Conservation (phyloP, 805 yeast genomes). For the Groenewaldozyma tartarivorans region DNA sequence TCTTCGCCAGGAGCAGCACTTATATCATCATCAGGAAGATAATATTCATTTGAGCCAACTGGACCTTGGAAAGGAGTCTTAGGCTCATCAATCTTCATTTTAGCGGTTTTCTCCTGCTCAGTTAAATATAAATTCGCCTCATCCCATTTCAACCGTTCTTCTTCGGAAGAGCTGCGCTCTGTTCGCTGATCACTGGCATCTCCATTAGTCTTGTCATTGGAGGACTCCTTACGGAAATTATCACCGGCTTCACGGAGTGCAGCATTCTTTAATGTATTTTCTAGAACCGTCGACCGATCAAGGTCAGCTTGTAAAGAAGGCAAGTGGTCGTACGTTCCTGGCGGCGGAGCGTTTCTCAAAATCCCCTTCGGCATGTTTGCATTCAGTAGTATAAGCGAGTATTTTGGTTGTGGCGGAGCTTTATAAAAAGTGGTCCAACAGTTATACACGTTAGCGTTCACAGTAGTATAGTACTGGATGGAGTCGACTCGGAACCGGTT, state of each 20-base stretch:
- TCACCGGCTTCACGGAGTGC: constrained; percentile 21
- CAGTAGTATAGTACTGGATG: no score
- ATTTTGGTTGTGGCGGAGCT: no score
- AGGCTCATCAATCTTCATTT: constrained; percentile 86
- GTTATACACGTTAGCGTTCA: no score
- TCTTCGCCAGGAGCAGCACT: constrained; percentile 36
- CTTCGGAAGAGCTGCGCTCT: not conserved
- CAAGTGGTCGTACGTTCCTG: constrained; percentile 8
- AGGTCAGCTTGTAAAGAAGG: constrained; percentile 7
- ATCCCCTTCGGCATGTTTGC: constrained; percentile 11
- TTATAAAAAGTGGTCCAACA: not conserved
- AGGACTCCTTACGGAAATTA: constrained; percentile 7
- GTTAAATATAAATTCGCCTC: constrained; percentile 63
- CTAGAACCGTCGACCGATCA: constrained; percentile 60
- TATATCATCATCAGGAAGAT: constrained; percentile 58
- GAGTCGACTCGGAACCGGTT: no score
- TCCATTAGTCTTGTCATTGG: constrained; percentile 12
- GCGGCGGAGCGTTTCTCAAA: constrained; percentile 18
- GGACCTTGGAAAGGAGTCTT: constrained; percentile 94
- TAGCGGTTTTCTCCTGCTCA: constrained; percentile 63
- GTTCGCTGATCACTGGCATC: constrained; percentile 17
- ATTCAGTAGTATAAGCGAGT: constrained; percentile 1
- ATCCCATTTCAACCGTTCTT: constrained; percentile 59
- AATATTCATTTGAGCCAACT: constrained; percentile 58
- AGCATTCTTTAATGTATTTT: constrained; percentile 72